Base-by-base conservation (phyloP, 2,329 filamentous ascomycete species). In the Phaeosphaeriaceae sp. region DNA sequence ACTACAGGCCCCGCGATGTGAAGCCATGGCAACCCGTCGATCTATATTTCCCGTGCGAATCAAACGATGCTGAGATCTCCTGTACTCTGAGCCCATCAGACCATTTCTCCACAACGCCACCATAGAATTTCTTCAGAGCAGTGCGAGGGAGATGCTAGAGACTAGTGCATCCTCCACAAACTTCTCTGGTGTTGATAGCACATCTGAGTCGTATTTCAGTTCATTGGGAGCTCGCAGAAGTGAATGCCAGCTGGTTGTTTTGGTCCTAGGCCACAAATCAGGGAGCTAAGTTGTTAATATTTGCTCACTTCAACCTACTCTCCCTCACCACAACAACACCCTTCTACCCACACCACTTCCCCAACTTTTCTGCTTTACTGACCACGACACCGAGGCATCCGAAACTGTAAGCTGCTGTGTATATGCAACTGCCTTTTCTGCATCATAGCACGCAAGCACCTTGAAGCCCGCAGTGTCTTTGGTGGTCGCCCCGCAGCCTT, bases 261-360 rank as follows among this genome's bases (percentile, higher is more conserved):
- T 11, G 18, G 32, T 33, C 28, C 29, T 30, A 12, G 30, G 36
- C 46, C 12, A 40, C 34, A n/a, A 35, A 30, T 29, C 21, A 46
- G 16, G 42, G 23, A 26, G 23, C 23, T 30, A 46, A 42, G 52
- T 23, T 43, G 42, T 33, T 12, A 29, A 43, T 42, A 54, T 32
- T 49, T 46, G 28, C 30, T 47, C 12, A 21, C 36, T 43, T 20
- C 23, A 18, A 42, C 15, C 17, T 36, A 36, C 13, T 18, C 23
- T 41, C 6, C 52, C 58, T 45, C 48, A 34, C 40, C 41, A 38
- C 30, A 47, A 52, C 50, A 51, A 45, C 45, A 42, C 18, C 30
- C 12, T 41, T 28, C 41, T 26, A 8, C 11, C 23, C 7, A 26
- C 23, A 26, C 23, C 23, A 17, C 15, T 9, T 16, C 15, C 5